A percentile compares a stretch with the other conserved stretches of the same genome.
These are phyloP conservation scores for Mallotus nudiflorus DNA, from an alignment of 345 rosid genomes.

Conservation along the genomic window DNA sequence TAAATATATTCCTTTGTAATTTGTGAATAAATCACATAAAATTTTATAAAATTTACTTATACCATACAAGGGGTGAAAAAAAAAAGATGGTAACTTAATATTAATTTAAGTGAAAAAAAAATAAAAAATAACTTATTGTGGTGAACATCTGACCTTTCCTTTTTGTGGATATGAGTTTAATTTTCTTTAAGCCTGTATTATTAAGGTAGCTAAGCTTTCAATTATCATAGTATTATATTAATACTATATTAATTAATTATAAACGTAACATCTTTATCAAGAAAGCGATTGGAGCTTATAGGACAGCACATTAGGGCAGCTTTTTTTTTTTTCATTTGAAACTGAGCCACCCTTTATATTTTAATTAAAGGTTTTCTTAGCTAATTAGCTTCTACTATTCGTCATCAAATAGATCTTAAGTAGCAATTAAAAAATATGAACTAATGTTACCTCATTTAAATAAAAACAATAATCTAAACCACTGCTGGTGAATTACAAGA, in stretches of 20 bases:
- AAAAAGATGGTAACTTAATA: too few relatives aligned
- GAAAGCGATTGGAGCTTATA: slow-evolving; percentile 15
- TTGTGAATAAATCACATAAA: too few relatives aligned
- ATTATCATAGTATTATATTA: not conserved
- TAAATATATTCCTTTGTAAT: too few relatives aligned
- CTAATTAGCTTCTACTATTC: not conserved
- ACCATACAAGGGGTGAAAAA: too few relatives aligned
- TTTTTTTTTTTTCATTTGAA: not conserved
- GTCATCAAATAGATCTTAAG: not conserved
- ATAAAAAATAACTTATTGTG: too few relatives aligned
- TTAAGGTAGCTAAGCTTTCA: not conserved
- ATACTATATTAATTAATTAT: not conserved
- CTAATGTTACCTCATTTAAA: not conserved
- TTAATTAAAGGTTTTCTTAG: not conserved
- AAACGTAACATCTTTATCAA: slow-evolving; percentile 6
- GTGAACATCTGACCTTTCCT: too few relatives aligned
- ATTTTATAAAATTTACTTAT: too few relatives aligned
- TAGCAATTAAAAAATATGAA: not conserved
- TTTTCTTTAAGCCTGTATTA: slow-evolving; percentile 5
- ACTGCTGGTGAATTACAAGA: not conserved
- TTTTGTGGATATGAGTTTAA: too few relatives aligned
- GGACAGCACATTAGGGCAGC: slow-evolving; percentile 11
- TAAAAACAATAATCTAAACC: not conserved
- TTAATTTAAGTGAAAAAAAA: too few relatives aligned
- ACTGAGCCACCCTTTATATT: not conserved